Evolutionary conservation across 805 yeast genomes (phyloP), one percentile per base, ranked within the genome.

Genomic region (Candida vaughaniae): DNA sequence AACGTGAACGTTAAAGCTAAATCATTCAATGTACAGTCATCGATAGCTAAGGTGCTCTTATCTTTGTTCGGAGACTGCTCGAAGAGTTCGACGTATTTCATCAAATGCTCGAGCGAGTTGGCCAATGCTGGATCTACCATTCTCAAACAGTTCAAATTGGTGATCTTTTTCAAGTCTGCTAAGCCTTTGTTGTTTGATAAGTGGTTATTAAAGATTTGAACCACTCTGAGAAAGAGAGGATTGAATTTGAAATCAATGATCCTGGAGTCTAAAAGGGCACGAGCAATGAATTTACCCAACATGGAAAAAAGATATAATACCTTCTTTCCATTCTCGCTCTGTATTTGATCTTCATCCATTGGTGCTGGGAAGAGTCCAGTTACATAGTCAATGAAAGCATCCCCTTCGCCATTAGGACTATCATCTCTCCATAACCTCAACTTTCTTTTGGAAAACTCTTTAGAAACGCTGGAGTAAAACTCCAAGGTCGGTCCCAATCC

Each of bases 401-500:
- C 64, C 2, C 48, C 49, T n/a, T 35, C 47, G 35, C 27, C 39
- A 8, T 35, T 16, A 12, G 38, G 49, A 17, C 54, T 58, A 18
- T 53, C 53, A 36, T 60, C 59, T 47, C 95, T 72, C 98, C 98
- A 91, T 66, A 93, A 65, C 6, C 60, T 60, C 31, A 82, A 60
- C 18, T 69, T 69, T 34, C 69, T 72, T 46, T 65, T 71, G 1
- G 83, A 65, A 55, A 91, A 88, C 45, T 82, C 89, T 39, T 70
- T 77, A 0, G 96, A 88, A 2, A 86, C 88, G 11, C 72, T 66
- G 0, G 97, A 80, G 53, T 88, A 91, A 53, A 93, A 91, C 59
- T 91, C 99, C 45, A 90, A 67, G 0, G 99, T 91, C 3, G 99
- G 99, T 0, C 99, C 99, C 30, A 89, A 64, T 0, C 99, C 99